phyloP scores from a whole-genome alignment of 2,329 filamentous ascomycete species.

The Trichoderma sp. region DNA sequence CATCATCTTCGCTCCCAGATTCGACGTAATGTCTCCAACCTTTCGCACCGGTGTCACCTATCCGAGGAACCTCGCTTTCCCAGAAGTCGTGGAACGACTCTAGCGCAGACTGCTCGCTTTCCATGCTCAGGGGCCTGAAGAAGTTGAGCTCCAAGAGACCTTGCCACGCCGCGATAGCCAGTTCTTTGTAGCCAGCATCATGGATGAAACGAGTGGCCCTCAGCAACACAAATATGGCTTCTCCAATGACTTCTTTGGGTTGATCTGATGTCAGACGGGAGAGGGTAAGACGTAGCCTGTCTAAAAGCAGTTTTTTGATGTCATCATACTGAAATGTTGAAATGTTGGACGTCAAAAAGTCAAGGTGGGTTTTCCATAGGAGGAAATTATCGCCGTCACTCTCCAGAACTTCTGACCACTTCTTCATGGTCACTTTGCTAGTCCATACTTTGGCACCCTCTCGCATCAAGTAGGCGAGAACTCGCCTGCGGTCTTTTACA shows the following conservation, averaged over 20 bases:
- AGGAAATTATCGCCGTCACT: constrained; percentile 43
- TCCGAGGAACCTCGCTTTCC: constrained; percentile 78
- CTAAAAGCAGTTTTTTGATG: constrained; percentile 59
- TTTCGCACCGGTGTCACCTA: constrained; percentile 71
- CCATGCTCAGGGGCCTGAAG: constrained; percentile 50
- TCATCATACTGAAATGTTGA: constrained; percentile 67
- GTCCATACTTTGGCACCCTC: constrained; percentile 79
- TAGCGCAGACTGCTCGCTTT: constrained; percentile 31
- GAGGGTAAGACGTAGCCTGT: constrained; percentile 44
- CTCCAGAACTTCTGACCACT: constrained; percentile 60
- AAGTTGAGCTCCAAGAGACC: constrained; percentile 72
- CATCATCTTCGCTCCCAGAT: constrained; percentile 39
- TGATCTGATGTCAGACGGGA: constrained; percentile 15
- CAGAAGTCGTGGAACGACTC: constrained; percentile 71
- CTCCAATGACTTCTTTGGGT: constrained; percentile 25
- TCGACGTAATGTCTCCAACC: constrained; percentile 66
- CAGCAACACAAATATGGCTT: constrained; percentile 68
- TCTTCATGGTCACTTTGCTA: constrained; percentile 56
- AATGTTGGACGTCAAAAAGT: constrained; percentile 71
- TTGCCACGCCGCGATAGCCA: constrained; percentile 81
- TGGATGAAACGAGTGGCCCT: constrained; percentile 72
- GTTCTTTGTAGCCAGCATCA: constrained; percentile 76
- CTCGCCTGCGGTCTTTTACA: constrained; percentile 53
- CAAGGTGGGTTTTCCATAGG: constrained; percentile 73
- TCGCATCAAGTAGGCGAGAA: constrained; percentile 70